Evolutionary conservation across 1,284 basidiomycete species (phyloP).

Genomic region (Austroboletus olivaceoglutinosus): DNA sequence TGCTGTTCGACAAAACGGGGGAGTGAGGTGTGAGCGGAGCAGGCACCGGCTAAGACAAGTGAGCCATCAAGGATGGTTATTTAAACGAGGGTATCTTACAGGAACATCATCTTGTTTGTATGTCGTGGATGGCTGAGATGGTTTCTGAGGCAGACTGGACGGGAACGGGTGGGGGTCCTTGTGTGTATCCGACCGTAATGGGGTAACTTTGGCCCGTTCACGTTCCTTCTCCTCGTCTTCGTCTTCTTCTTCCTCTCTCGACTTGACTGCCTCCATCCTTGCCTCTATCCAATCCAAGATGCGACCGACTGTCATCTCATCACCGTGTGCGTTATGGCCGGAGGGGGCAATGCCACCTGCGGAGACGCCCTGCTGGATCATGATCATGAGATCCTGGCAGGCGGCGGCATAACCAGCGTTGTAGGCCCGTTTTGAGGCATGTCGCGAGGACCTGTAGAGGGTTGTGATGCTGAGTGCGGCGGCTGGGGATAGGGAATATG

Average conservation of each 20-base stretch:
- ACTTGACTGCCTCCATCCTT: conserved; percentile 64
- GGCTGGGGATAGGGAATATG: conserved; percentile 42
- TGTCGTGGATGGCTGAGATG: conserved; percentile 10
- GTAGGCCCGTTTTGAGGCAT: conserved; percentile 72
- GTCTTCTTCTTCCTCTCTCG: conserved; percentile 72
- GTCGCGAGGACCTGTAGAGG: conserved; percentile 70
- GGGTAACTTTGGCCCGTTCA: conserved; percentile 26
- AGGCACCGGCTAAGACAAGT: conserved; percentile 13
- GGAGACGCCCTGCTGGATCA: conserved; percentile 79
- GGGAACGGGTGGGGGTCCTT: conserved; percentile 23
- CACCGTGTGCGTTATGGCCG: conserved; percentile 39
- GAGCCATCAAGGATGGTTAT: background rate
- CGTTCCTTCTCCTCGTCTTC: conserved; percentile 66
- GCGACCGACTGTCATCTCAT: conserved; percentile 66
- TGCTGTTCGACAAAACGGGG: conserved; percentile 23
- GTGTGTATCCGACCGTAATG: conserved; percentile 13
- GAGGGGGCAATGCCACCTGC: conserved; percentile 43
- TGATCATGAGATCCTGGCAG: conserved; percentile 71
- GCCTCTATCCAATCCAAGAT: conserved; percentile 80
- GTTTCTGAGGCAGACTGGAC: conserved; percentile 22
- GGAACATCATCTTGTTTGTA: conserved; percentile 19
- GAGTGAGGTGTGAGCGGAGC: conserved; percentile 28
- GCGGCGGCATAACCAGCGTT: conserved; percentile 74
- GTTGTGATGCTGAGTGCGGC: conserved; percentile 81
- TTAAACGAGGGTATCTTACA: conserved; percentile 17